phyloP scores from a whole-genome alignment of 202 grass and related monocot genomes.

The Zizania palustris region DNA sequence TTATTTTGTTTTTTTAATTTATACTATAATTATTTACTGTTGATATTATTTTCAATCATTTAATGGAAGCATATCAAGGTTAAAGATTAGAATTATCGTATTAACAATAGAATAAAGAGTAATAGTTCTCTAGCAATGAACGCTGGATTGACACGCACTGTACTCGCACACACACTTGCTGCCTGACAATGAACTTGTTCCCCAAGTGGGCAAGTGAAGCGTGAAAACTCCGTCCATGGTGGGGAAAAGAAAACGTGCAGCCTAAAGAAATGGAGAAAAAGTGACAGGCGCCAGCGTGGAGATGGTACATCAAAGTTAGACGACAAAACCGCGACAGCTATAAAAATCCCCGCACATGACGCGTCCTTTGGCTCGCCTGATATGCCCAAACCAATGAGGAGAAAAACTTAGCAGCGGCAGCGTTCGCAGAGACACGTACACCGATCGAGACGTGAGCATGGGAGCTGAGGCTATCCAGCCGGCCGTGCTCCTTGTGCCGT shows the following conservation, averaged over 20 bases:
- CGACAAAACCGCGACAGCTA: constrained; percentile 4
- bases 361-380: not conserved
- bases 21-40: too few species aligned
- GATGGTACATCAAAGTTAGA: not conserved
- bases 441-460: constrained; percentile 36
- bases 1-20: too few species aligned
- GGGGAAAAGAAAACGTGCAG: constrained; percentile 17
- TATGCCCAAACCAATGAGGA: not conserved
- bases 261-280: too few species aligned
- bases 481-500: constrained; percentile 71
- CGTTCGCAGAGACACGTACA: too few species aligned
- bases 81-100: too few species aligned
- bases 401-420: not conserved
- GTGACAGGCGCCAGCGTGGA: not conserved
- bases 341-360: constrained; percentile 25
- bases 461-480: constrained; percentile 42
- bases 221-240: not conserved
- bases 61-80: too few species aligned
- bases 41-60: too few species aligned
- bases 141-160: too few species aligned
- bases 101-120: too few species aligned
- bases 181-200: not conserved
- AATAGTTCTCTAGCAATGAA: too few species aligned
- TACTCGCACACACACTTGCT: not conserved
- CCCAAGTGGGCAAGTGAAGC: not conserved